Conservation (phyloP, 176 grass and related monocot genomes). For the Tillandsia leiboldiana region DNA sequence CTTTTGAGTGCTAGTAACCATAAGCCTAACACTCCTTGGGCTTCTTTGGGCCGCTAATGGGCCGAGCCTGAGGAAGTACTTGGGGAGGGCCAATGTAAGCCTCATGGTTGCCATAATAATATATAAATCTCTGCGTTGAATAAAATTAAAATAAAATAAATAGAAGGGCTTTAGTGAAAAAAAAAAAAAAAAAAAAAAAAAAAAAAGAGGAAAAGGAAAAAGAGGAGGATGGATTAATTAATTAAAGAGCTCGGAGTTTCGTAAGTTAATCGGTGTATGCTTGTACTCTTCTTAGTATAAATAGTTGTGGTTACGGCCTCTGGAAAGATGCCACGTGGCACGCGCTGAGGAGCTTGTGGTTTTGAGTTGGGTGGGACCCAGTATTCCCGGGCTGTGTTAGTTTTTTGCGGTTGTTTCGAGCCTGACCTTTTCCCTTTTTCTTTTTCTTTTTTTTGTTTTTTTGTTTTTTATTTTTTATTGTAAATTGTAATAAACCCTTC, state of each 20-base stretch:
- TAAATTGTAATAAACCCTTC: too few species aligned
- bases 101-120: neutral
- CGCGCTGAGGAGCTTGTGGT: neutral
- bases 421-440: neutral
- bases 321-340: neutral
- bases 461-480: too few species aligned
- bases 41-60: neutral
- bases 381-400: neutral
- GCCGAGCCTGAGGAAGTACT: neutral
- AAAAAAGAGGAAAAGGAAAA: neutral
- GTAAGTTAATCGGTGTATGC: too few species aligned
- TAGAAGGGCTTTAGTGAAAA: neutral
- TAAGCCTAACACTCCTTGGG: neutral
- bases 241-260: neutral
- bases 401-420: neutral
- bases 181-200: neutral
- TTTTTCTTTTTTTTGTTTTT: too few species aligned
- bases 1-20: neutral
- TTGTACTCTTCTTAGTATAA: neutral
- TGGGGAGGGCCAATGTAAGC: neutral
- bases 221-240: neutral
- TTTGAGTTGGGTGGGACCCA: neutral
- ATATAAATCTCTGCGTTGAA: neutral
- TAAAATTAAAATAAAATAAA: too few species aligned
- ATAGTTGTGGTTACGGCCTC: neutral